These are phyloP conservation scores for Coniochaeta sp. DNA, from an alignment of 2,329 filamentous ascomycete species.

Conservation along the genomic window DNA sequence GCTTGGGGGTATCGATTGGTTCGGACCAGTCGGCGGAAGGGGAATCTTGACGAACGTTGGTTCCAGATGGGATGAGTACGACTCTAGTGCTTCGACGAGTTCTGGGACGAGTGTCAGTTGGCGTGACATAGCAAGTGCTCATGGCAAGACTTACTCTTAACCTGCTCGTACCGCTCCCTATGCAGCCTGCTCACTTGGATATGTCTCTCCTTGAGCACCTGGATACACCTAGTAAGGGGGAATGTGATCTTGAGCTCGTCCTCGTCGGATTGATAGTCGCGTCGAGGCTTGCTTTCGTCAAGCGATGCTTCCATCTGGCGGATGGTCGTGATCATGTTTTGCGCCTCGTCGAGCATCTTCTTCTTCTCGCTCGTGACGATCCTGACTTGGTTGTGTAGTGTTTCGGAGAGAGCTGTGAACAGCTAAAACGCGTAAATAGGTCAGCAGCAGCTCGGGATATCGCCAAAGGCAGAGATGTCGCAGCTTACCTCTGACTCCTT, in stretches of 20 bases:
- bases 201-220: constrained; percentile 79
- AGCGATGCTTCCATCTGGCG: constrained; percentile 90
- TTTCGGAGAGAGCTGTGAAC: constrained; percentile 85
- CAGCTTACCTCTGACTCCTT: constrained; percentile 79
- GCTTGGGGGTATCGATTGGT: constrained; percentile 67
- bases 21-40: constrained; percentile 73
- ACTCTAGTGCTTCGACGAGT: constrained; percentile 87
- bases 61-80: constrained; percentile 94
- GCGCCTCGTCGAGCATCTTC: constrained; percentile 81
- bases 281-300: constrained; percentile 63
- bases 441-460: constrained; percentile 8
- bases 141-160: constrained; percentile 64
- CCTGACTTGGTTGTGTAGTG: constrained; percentile 82
- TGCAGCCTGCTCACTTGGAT: constrained; percentile 72
- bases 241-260: constrained; percentile 72
- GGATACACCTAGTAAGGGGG: constrained; percentile 74
- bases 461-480: constrained; percentile 4
- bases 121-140: constrained; percentile 7
- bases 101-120: constrained; percentile 43
- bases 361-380: constrained; percentile 84
- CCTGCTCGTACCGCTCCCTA: constrained; percentile 88
- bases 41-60: constrained; percentile 77
- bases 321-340: constrained; percentile 76
- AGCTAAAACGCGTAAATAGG: constrained; percentile 48
- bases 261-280: constrained; percentile 53